Base-by-base conservation (phyloP, 2,329 filamentous ascomycete species). In the Fusarium irregulare region DNA sequence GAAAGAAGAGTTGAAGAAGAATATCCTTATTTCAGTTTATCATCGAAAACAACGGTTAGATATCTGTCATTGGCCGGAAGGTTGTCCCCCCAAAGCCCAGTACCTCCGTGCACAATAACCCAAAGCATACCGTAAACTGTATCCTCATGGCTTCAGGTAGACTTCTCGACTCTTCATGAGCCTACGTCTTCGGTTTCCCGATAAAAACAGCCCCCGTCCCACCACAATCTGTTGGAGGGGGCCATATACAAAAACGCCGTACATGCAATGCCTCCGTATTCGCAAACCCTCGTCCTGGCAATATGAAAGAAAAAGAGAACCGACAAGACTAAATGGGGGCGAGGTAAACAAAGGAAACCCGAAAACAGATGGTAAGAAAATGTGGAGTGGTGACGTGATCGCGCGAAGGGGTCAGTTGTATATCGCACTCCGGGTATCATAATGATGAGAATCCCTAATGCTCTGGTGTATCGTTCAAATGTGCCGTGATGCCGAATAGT, bases 381-480 rank as follows among this genome's bases (percentile, higher is more conserved):
- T 54, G 73, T 76, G 76, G 79, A 79, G 79, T 81, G 79, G 79
- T 79, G 78, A 79, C 76, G 70, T 77, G 71, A 76, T 76, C 71
- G 75, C 70, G 64, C 74, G 70, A 65, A 59, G 71, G 73, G 73
- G 75, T 73, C 73, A 76, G 69, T 74, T 76, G 74, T 74, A 69
- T 76, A 72, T 77, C 77, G 79, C 78, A 79, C 78, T 80, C 80
- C 78, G 80, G 80, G 80, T 81, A 81, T 81, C 80, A 77, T 78
- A 69, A 71, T 77, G 66, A 76, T 67, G 74, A 72, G 77, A 72
- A 67, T 76, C 75, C 77, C 76, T 76, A 65, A 78, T 79, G 78
- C 77, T 76, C 58, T 77, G 74, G 73, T 78, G 74, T 80, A 78
- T 78, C 71, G 73, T 75, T 70, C 63, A 76, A 68, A 57, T 75